Evolutionary conservation across 768 basidiomycete species (phyloP).

Genomic region (Lentinus brumalis): DNA sequence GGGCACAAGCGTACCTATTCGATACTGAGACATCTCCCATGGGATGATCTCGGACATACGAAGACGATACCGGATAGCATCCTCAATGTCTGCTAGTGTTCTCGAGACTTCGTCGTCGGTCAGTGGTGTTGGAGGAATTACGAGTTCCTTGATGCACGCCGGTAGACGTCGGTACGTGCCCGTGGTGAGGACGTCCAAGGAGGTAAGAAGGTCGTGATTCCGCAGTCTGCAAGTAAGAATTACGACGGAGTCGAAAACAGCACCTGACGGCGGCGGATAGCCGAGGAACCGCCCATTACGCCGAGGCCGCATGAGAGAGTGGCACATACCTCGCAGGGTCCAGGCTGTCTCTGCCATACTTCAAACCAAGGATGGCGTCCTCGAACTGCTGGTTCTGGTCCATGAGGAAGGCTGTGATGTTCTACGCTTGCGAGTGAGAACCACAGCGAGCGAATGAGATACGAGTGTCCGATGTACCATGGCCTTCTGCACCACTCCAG

Average conservation of each 20-base stretch:
- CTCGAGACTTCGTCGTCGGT: conserved; percentile 66
- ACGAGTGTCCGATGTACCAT: conserved; percentile 55
- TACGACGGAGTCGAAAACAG: not conserved
- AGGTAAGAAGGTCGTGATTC: conserved; percentile 92
- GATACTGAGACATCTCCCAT: conserved; percentile 73
- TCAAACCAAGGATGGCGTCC: conserved; percentile 60
- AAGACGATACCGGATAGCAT: conserved; percentile 76
- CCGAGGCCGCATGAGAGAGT: too few species aligned
- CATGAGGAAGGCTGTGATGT: conserved; percentile 85
- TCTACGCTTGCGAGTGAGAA: conserved; percentile 44
- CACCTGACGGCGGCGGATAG: not conserved
- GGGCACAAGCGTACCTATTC: conserved; percentile 52
- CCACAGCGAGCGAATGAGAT: too few species aligned
- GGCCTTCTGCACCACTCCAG: conserved; percentile 81
- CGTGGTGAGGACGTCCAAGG: conserved; percentile 83
- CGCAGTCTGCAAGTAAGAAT: conserved; percentile 58
- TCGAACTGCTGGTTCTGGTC: conserved; percentile 86
- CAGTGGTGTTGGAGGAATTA: conserved; percentile 65
- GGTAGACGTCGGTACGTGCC: conserved; percentile 88
- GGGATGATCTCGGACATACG: conserved; percentile 80
- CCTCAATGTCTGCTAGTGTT: conserved; percentile 73
- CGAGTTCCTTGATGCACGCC: conserved; percentile 73
- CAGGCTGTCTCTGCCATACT: conserved; percentile 66
- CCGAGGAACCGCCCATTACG: too few species aligned
- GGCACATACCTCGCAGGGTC: conserved; percentile 71